phyloP scores from a whole-genome alignment of 2,329 filamentous ascomycete genomes.

The Colletotrichum limetticola region DNA sequence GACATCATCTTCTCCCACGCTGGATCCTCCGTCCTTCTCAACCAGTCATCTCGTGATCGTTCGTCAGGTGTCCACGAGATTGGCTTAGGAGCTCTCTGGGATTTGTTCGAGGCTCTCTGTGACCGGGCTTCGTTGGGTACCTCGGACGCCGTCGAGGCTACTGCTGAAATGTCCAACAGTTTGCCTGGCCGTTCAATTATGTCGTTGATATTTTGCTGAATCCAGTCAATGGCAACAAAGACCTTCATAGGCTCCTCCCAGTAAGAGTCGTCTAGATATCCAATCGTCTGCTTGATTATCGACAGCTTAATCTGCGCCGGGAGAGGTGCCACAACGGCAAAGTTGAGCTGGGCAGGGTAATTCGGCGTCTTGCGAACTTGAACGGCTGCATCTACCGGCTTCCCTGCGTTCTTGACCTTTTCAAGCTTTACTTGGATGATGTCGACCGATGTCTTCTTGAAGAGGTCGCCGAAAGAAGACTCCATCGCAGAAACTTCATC shows the following conservation, averaged over 20 bases:
- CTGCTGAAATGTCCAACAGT: constrained; percentile 85
- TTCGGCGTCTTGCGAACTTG: constrained; percentile 78
- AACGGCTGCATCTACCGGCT: constrained; percentile 63
- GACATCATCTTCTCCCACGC: constrained; percentile 80
- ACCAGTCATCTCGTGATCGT: constrained; percentile 75
- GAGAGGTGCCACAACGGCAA: constrained; percentile 76
- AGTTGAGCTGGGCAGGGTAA: constrained; percentile 78
- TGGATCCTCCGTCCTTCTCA: constrained; percentile 70
- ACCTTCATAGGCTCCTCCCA: constrained; percentile 88
- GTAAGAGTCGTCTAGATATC: constrained; percentile 76
- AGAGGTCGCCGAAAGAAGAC: constrained; percentile 85
- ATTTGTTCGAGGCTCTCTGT: constrained; percentile 39
- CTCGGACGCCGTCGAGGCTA: constrained; percentile 74
- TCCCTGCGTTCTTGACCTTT: constrained; percentile 61
- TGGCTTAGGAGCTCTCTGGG: constrained; percentile 62
- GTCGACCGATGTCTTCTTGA: constrained; percentile 67
- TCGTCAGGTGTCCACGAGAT: constrained; percentile 73
- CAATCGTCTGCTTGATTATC: constrained; percentile 80
- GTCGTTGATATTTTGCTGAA: constrained; percentile 84
- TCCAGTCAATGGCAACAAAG: constrained; percentile 90
- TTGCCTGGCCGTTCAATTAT: constrained; percentile 88
- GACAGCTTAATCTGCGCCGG: constrained; percentile 95
- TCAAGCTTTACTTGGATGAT: constrained; percentile 78
- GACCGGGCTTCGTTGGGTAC: constrained; percentile 45
- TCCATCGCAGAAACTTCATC: constrained; percentile 88